phyloP scores from a whole-genome alignment of 257 asterid genomes.

The Solanum lycopersicoides region DNA sequence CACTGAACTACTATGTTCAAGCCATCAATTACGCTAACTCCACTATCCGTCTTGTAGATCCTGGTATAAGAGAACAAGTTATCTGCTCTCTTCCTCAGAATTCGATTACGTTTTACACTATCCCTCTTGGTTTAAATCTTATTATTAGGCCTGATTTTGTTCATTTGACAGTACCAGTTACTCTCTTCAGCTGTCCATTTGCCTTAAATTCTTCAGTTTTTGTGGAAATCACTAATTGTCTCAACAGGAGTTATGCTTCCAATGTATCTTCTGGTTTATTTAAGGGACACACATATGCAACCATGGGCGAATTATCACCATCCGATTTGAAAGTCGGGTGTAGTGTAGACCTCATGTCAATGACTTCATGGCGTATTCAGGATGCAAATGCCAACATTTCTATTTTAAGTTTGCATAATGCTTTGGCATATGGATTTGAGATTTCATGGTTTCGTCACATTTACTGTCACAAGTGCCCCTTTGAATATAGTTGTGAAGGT shows the following conservation, averaged over 20 bases:
- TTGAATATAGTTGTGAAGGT: rapidly evolving
- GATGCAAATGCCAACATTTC: neutral
- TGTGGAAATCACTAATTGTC: neutral
- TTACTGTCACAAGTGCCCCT: neutral
- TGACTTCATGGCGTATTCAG: neutral
- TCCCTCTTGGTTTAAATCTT: rapidly evolving
- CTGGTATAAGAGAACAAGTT: neutral
- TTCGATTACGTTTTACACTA: rapidly evolving
- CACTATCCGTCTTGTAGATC: conserved; percentile 15
- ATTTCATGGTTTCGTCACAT: neutral
- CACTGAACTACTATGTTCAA: conserved; percentile 1
- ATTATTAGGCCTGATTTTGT: rapidly evolving
- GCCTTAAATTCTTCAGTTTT: neutral
- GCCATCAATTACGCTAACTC: conserved; percentile 13
- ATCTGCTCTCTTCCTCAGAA: conserved; percentile 14
- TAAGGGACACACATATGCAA: conserved; percentile 1
- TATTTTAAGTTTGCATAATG: conserved; percentile 4
- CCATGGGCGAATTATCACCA: neutral
- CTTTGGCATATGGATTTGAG: conserved; percentile 24
- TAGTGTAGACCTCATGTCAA: neutral
- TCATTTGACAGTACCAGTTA: neutral
- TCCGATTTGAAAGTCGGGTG: neutral
- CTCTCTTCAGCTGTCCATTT: conserved; percentile 17
- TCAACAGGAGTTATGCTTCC: neutral
- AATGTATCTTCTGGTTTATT: neutral